Conservation (phyloP, 2,329 filamentous ascomycete genomes). For the Hymenoscyphus occultus region DNA sequence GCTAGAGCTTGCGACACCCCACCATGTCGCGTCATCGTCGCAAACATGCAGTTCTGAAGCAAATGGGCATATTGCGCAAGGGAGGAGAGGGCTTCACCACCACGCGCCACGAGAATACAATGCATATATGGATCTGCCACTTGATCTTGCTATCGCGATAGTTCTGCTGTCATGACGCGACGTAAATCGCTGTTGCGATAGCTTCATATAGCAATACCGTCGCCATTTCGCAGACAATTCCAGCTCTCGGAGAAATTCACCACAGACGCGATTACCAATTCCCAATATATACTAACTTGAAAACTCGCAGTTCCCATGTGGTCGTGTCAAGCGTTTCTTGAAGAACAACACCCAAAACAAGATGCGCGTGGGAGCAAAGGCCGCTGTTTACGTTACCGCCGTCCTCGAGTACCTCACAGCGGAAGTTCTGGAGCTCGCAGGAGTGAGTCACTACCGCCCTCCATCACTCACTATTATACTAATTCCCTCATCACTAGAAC, state of each 20-base stretch:
- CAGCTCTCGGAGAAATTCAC: not conserved
- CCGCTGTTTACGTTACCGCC: conserved; percentile 95
- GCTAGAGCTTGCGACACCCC: conserved; percentile 27
- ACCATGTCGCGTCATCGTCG: conserved; percentile 31
- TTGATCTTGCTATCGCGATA: conserved; percentile 18
- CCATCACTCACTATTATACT: conserved; percentile 18
- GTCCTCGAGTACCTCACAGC: conserved; percentile 98
- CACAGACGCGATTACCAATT: not conserved
- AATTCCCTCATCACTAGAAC: conserved; percentile 54
- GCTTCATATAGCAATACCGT: conserved; percentile 11
- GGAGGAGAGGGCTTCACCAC: conserved; percentile 9
- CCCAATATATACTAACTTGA: conserved; percentile 33
- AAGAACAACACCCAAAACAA: conserved; percentile 99
- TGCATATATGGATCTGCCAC: conserved; percentile 13
- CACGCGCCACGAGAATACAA: not conserved
- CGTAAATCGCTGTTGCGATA: not conserved
- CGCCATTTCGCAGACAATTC: conserved; percentile 22
- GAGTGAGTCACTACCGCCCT: conserved; percentile 55
- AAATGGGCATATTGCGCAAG: conserved; percentile 6
- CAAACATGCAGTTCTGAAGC: conserved; percentile 13
- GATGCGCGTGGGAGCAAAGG: conserved; percentile 98
- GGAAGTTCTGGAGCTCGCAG: conserved; percentile 95
- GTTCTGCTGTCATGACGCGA: conserved; percentile 14
- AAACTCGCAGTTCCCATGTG: conserved; percentile 80
- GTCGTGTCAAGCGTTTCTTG: conserved; percentile 99